Conservation (phyloP, 305 asterid genomes). For the Fraxinus xanthoxyloides region DNA sequence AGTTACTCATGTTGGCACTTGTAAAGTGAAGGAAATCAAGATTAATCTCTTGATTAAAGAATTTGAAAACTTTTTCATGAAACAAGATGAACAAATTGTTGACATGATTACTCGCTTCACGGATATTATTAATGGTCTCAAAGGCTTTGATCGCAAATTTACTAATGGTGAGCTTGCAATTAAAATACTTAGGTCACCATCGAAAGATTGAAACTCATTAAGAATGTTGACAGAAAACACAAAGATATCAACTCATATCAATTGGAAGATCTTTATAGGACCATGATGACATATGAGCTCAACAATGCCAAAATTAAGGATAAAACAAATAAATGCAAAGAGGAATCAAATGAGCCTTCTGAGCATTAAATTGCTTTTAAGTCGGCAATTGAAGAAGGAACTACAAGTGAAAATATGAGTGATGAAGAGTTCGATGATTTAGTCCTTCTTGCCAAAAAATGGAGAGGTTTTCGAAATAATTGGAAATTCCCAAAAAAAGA, state of each 20-base stretch:
- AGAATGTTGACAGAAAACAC: background rate
- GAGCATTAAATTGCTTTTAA: background rate
- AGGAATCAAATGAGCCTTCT: background rate
- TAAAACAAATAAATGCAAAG: background rate
- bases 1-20: background rate
- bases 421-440: background rate
- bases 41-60: background rate
- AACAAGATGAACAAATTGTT: background rate
- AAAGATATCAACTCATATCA: background rate
- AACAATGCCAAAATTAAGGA: background rate
- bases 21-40: background rate
- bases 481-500: too few species aligned
- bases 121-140: background rate
- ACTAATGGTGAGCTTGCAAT: background rate
- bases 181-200: background rate
- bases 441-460: background rate
- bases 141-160: background rate
- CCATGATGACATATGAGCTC: background rate
- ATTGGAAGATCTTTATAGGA: too few species aligned
- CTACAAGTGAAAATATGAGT: background rate
- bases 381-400: background rate
- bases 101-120: background rate
- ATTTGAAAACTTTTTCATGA: background rate
- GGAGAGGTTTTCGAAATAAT: background rate
- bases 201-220: background rate